Percentiles rank a stretch among this genome's conserved stretches.
phyloP scores from a whole-genome alignment of 2,329 filamentous ascomycete species.

The Beauveria medogensis region DNA sequence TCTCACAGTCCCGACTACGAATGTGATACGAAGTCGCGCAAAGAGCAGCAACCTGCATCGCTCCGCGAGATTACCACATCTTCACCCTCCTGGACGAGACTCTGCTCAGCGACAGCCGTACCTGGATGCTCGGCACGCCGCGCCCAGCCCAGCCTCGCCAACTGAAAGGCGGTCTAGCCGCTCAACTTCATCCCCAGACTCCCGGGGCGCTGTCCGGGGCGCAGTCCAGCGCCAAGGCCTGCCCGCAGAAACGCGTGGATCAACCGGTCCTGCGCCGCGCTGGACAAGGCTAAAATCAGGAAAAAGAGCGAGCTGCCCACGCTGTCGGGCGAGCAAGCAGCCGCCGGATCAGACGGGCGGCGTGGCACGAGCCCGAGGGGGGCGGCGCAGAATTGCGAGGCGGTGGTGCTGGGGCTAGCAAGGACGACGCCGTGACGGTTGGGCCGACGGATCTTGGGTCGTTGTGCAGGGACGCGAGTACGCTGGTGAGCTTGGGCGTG shows the following conservation, averaged over 20 bases:
- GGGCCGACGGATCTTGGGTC: constrained; percentile 56
- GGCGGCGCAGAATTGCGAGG: constrained; percentile 36
- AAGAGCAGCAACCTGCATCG: constrained; percentile 41
- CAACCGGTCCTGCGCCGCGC: constrained; percentile 45
- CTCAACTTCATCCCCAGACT: constrained; percentile 57
- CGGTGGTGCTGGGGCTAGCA: constrained; percentile 38
- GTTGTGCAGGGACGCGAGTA: constrained; percentile 49
- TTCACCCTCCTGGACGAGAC: constrained; percentile 54
- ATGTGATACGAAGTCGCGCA: constrained; percentile 7
- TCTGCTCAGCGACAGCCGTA: constrained; percentile 56
- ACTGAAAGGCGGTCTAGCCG: constrained; percentile 62
- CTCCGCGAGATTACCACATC: constrained; percentile 44
- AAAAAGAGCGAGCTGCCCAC: constrained; percentile 26
- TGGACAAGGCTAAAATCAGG: constrained; percentile 30
- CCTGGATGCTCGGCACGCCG: constrained; percentile 51
- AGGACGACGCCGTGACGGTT: constrained; percentile 47
- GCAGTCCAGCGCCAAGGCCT: constrained; percentile 41
- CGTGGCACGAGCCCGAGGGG: constrained; percentile 36
- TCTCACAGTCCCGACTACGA: constrained; percentile 13
- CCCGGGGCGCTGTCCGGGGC: constrained; percentile 46
- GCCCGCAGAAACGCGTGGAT: constrained; percentile 57
- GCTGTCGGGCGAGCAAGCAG: constrained; percentile 47
- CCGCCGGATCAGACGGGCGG: constrained; percentile 35
- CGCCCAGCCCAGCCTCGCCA: constrained; percentile 50
- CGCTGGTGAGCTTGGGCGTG: constrained; percentile 41